phyloP scores from a whole-genome alignment of 176 grass and related monocot genomes.

The Ensete glaucum region DNA sequence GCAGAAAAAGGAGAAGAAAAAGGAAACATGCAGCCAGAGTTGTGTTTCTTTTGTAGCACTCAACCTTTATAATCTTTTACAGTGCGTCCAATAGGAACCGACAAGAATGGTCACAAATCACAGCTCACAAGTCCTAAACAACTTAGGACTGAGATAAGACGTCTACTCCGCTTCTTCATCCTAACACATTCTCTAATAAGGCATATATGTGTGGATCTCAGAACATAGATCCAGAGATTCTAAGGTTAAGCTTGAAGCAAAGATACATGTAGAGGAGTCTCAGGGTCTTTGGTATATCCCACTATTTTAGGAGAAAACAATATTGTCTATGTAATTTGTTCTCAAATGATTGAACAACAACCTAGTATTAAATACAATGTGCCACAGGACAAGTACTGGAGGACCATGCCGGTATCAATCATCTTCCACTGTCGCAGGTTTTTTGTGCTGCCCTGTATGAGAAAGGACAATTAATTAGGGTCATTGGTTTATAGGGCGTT shows the following conservation, averaged over 20 bases:
- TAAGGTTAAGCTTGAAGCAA: neutral
- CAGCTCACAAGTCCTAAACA: neutral
- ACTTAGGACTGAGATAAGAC: neutral
- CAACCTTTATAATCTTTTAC: neutral
- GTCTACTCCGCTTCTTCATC: neutral
- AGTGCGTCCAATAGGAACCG: neutral
- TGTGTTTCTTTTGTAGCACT: neutral
- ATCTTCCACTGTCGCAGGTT: neutral
- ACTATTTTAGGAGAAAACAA: neutral
- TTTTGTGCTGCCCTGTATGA: neutral
- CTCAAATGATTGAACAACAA: neutral
- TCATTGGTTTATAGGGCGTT: neutral
- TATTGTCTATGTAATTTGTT: neutral
- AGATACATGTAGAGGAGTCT: neutral
- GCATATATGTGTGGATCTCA: neutral
- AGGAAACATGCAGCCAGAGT: neutral
- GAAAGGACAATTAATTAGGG: neutral
- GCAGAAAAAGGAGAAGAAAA: too few species aligned
- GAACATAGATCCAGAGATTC: neutral
- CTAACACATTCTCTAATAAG: neutral
- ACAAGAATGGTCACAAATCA: too few species aligned
- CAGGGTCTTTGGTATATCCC: neutral
- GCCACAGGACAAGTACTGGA: neutral
- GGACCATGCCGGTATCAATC: neutral
- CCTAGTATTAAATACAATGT: neutral